Evolutionary conservation across 345 rosid genomes (phyloP).

Genomic region (Eucalyptus brandiana): DNA sequence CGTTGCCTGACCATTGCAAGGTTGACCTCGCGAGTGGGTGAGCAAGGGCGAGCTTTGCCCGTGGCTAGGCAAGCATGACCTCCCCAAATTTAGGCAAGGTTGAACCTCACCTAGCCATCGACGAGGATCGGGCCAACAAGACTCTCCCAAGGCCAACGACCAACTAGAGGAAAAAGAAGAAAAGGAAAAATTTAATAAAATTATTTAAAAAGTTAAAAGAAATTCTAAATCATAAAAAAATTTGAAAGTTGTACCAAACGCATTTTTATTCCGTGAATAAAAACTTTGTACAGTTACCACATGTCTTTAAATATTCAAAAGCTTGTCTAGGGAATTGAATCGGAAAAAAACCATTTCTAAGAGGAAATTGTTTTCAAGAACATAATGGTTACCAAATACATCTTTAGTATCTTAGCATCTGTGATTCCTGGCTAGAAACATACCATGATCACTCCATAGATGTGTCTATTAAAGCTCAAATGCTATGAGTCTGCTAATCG

Average conservation of each 20-base stretch:
- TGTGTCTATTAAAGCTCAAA: not conserved
- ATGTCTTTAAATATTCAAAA: rapidly evolving
- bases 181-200: too few species aligned
- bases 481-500: not conserved
- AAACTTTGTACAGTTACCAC: rapidly evolving
- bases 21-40: rapidly evolving
- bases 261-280: rapidly evolving
- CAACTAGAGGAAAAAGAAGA: too few species aligned
- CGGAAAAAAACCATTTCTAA: rapidly evolving
- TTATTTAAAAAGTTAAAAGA: too few species aligned
- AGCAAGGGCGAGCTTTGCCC: rapidly evolving
- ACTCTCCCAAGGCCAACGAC: rapidly evolving
- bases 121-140: rapidly evolving
- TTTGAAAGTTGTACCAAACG: rapidly evolving
- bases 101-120: too few species aligned
- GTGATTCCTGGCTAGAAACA: not conserved
- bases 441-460: not conserved
- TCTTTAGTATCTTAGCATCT: not conserved
- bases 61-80: too few species aligned
- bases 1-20: rapidly evolving
- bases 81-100: rapidly evolving
- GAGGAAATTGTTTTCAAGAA: rapidly evolving
- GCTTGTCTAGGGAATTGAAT: too few species aligned
- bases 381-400: rapidly evolving
- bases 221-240: too few species aligned